These are phyloP conservation scores for Paramecium octaurelia DNA, from an alignment of 73 alveolate genomes.

Conservation along the genomic window DNA sequence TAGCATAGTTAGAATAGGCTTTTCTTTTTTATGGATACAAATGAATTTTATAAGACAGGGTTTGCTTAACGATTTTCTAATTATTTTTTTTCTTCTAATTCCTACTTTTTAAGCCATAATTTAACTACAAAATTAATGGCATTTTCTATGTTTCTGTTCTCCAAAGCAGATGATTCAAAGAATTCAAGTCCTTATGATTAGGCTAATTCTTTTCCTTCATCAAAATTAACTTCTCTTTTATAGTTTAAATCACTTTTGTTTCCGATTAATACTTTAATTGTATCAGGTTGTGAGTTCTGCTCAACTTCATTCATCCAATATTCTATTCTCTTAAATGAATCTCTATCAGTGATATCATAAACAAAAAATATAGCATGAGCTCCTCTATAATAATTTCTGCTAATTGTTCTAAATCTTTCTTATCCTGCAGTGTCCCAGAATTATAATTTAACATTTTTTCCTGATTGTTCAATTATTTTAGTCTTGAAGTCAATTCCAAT, in stretches of 20 bases:
- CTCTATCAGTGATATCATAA: slow-evolving; percentile 7
- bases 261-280: slow-evolving; percentile 55
- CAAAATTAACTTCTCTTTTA: slow-evolving; percentile 57
- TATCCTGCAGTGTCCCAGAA: slow-evolving; percentile 45
- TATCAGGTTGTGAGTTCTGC: not conserved
- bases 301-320: not conserved
- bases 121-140: not conserved
- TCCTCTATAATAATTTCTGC: slow-evolving; percentile 1
- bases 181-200: slow-evolving; percentile 32
- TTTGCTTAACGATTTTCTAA: not conserved
- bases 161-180: slow-evolving; percentile 62
- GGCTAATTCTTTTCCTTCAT: slow-evolving; percentile 62
- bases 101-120: not conserved
- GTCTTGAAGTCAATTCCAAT: slow-evolving; percentile 16
- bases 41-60: not conserved
- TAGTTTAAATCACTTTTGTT: slow-evolving; percentile 58
- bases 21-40: not conserved
- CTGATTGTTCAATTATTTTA: not conserved
- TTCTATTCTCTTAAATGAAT: not conserved
- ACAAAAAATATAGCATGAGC: not conserved
- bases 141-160: slow-evolving; percentile 45
- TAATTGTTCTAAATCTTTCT: slow-evolving; percentile 9
- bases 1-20: not conserved
- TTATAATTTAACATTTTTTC: not conserved
- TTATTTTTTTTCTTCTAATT: not conserved